Base-by-base conservation (phyloP, 306 rosid species). In the Vachellia collinsii region DNA sequence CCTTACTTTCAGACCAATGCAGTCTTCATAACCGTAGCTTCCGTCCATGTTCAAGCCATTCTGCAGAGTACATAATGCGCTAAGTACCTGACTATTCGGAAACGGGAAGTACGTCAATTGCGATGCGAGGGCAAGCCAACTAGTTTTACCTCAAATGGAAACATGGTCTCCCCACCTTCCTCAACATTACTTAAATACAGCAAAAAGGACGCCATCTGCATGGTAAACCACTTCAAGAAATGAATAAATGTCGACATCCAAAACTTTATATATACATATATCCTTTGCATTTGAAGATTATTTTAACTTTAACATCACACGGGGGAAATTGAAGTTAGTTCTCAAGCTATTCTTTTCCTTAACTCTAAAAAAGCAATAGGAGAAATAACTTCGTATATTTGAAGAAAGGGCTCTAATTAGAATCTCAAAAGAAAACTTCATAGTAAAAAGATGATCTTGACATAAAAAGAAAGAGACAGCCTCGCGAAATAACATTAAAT, bases 41-140 rank as follows among this genome's bases (percentile, higher is more conserved):
- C 38, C 66, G 66, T 61, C 66, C 66, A 61, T 61, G 66, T 61
- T 61, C 66, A 61, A 25, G 19, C 66, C 66, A 61, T 61, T 61
- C 66, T 61, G 66, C 66, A 61, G 38, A 11, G 66, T 11, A 4
- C 38, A 22, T 58, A 22, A 58, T 4, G 36, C 34, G 65, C 65
- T 11, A 22, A 58, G 13, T 53, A 19, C 23, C 23, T 54, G 25
- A 54, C 16, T 25, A 61, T 25, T 61, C 37, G 19, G 17, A 61
- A 61, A 10, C 66, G 17, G 17, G 66, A 61, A 61, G 66, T 4
- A 25, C 23, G 66, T 11, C 3, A 61, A 23, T 4, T 25, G 36
- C 23, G 7, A 61, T 11, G 17, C 66, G 19, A 61, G 38, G 38
- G 3, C 38, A 0, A 59, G 5, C 8, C 66, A 59, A 16, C 39